Conservation (phyloP, 805 yeast genomes). For the Nakazawaea anatomiae region DNA sequence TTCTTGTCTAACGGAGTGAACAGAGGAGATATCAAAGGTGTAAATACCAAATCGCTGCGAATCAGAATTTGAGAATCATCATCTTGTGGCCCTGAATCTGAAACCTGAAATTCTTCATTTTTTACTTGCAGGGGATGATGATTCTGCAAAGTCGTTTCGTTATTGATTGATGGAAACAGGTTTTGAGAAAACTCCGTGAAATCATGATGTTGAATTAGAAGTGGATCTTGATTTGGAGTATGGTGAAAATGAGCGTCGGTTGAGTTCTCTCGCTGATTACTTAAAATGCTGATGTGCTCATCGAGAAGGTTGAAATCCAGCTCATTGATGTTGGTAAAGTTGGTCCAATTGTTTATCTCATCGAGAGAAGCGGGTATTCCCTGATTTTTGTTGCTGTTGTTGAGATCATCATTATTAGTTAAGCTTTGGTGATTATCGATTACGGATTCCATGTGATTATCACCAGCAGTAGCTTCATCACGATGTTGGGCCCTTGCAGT, state of each 20-base stretch:
- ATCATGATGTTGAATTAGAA: constrained; percentile 1
- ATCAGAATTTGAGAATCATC: constrained; percentile 17
- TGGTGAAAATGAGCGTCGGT: background rate
- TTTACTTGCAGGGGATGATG: background rate
- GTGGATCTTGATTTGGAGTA: background rate
- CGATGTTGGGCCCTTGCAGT: background rate
- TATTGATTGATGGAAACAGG: constrained; percentile 6
- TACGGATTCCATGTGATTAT: too few species aligned
- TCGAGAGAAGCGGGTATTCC: background rate
- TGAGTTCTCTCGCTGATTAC: background rate
- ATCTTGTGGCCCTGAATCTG: background rate
- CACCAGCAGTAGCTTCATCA: too few species aligned
- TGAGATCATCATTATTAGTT: background rate
- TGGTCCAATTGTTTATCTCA: constrained; percentile 3
- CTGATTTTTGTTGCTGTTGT: background rate
- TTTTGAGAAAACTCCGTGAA: constrained; percentile 9
- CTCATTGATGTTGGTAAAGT: constrained; percentile 5
- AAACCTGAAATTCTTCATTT: background rate
- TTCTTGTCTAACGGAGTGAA: constrained; percentile 52
- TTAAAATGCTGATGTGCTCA: constrained; percentile 3
- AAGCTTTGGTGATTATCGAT: background rate
- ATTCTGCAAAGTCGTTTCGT: background rate
- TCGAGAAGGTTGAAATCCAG: constrained; percentile 7
- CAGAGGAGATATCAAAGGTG: constrained; percentile 75
- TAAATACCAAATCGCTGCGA: constrained; percentile 57